Percentiles rank a stretch among this genome's conserved stretches.
phyloP scores from a whole-genome alignment of 306 rosid species.

The Rosa multiflora region DNA sequence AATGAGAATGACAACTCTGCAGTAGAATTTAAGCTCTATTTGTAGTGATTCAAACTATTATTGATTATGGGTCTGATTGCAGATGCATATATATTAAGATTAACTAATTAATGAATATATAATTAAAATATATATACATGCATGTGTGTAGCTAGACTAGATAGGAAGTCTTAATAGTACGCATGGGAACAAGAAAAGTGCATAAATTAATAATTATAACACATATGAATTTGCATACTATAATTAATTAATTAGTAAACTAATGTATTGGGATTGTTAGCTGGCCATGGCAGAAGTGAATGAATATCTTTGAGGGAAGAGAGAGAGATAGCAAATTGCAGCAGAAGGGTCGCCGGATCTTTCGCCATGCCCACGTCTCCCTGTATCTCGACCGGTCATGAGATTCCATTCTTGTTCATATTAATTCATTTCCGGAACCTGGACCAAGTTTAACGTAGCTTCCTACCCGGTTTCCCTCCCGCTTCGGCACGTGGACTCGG shows the following conservation, averaged over 20 bases:
- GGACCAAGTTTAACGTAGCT: slow-evolving; percentile 28
- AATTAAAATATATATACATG: background rate
- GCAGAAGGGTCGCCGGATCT: slow-evolving; percentile 72
- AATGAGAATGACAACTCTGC: slow-evolving; percentile 20
- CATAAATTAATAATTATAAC: slow-evolving; percentile 3
- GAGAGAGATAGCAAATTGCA: slow-evolving; percentile 5
- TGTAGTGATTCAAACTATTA: slow-evolving; percentile 42
- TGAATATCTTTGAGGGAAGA: slow-evolving; percentile 17
- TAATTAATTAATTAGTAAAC: slow-evolving; percentile 17
- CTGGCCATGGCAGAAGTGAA: slow-evolving; percentile 42
- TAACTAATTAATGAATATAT: slow-evolving; percentile 2
- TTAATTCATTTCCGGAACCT: background rate
- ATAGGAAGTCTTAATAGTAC: slow-evolving; percentile 23
- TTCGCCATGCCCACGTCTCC: slow-evolving; percentile 62
- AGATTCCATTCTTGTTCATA: background rate
- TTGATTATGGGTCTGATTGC: slow-evolving; percentile 31
- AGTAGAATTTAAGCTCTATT: slow-evolving; percentile 29
- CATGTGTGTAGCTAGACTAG: slow-evolving; percentile 14
- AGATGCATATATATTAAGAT: background rate
- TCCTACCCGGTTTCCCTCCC: slow-evolving; percentile 44
- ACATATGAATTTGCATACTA: background rate
- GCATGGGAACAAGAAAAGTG: slow-evolving; percentile 12
- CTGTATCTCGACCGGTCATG: slow-evolving; percentile 10
- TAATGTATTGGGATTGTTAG: slow-evolving; percentile 52
- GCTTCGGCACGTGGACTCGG: slow-evolving; percentile 49